Evolutionary conservation across 192 early-diverging fungal species (phyloP).

Genomic region (Coemansia sp.): DNA sequence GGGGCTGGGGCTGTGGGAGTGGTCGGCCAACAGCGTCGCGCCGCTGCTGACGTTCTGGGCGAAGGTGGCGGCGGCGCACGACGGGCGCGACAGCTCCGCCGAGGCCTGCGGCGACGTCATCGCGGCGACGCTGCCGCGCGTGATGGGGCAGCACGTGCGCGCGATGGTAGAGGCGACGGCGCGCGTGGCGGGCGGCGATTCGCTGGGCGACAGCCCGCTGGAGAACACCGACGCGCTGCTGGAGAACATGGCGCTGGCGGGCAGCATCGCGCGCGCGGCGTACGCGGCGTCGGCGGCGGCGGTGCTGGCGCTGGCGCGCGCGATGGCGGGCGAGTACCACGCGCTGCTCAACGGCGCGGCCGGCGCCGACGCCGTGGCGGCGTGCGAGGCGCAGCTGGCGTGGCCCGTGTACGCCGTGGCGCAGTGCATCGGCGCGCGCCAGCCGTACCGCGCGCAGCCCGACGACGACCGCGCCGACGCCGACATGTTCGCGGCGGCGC

Average conservation of each 20-base stretch:
- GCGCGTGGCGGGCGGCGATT: constrained; percentile 22
- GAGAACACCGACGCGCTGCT: constrained; percentile 58
- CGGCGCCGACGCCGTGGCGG: constrained; percentile 47
- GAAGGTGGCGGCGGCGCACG: constrained; percentile 65
- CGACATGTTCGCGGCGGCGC: constrained; percentile 64
- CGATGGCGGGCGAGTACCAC: constrained; percentile 62
- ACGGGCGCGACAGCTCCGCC: constrained; percentile 35
- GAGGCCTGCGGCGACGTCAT: constrained; percentile 42
- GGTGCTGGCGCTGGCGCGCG: constrained; percentile 58
- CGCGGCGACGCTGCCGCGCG: constrained; percentile 29
- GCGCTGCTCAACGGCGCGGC: constrained; percentile 39
- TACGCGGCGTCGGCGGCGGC: constrained; percentile 62
- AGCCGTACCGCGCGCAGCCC: constrained; percentile 71
- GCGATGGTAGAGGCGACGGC: constrained; percentile 45
- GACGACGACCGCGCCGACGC: constrained; percentile 81
- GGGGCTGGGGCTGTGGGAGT: constrained; percentile 55
- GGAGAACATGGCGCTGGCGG: constrained; percentile 66
- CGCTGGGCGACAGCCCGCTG: constrained; percentile 40
- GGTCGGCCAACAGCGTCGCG: constrained; percentile 69
- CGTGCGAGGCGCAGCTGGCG: constrained; percentile 66
- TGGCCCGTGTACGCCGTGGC: constrained; percentile 80
- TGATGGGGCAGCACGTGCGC: constrained; percentile 54
- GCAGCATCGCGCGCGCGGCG: constrained; percentile 64
- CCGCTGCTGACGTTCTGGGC: constrained; percentile 87
- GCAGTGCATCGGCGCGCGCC: constrained; percentile 65